Base-by-base conservation (phyloP, 2,329 filamentous ascomycete species). In the Xylaria polymorpha region DNA sequence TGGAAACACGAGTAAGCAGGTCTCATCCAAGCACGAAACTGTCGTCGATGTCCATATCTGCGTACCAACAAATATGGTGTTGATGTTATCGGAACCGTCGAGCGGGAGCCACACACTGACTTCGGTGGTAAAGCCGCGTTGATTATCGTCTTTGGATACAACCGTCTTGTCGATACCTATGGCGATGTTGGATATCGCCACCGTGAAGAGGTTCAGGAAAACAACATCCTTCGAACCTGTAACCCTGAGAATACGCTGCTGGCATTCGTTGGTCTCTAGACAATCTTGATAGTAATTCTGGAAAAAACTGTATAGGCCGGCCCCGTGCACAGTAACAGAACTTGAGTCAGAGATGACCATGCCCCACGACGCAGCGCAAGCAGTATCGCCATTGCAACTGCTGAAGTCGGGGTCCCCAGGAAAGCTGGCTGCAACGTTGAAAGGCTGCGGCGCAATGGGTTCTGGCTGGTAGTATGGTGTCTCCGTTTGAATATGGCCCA, bases 261-360 rank as follows among this genome's bases (percentile, higher is more conserved):
- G 87, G 75, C 87, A 90, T 10, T 81, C 82, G 64, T 85, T 82
- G 0, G 81, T 83, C 4, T 78, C 77, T 20, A 89, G 78, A 69
- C 88, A 90, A 7, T 79, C 81, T 73, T 88, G 85, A 5, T 79
- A 78, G 74, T 88, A 89, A 78, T 88, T 85, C 61, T 62, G 18
- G 51, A 67, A 62, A 6, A 62, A 62, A 7, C 51, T 62, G 43
- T 60, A 60, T 10, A 60, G 14, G 2, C 57, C 57, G n/a, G 57
- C 57, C 4, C 25, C 7, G 18, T 60, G 29, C 2, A 60, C 15
- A 9, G n/a, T 35, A 4, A 60, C 8, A 18, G 22, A 18, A 4
- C 1, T n/a, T 4, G 57, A 60, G 10, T 50, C 25, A 29, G 25
- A 29, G 4, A 48, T 3, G 10, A 60, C 41, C 25, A 60, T 25